A percentile compares a stretch with the other conserved stretches of the same genome.
Evolutionary conservation across 257 asterid species (phyloP).

Genomic region (Jaltomata sinuosa): DNA sequence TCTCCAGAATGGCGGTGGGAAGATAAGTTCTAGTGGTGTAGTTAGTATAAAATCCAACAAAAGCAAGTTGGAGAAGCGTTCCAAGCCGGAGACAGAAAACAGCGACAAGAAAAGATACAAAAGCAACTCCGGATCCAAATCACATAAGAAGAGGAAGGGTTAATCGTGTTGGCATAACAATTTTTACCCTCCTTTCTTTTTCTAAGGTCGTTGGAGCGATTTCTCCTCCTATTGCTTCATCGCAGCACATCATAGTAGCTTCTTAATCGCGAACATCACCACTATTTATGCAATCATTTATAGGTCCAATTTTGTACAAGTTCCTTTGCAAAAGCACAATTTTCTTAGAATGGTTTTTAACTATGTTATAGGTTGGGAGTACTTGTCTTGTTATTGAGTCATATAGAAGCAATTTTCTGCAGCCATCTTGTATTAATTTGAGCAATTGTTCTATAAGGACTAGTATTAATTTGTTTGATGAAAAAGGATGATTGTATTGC

Average conservation of each 20-base stretch:
- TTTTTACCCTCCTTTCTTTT: neutral
- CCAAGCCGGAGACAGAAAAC: constrained; percentile 19
- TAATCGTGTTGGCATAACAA: neutral
- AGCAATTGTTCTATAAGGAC: neutral
- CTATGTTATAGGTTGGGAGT: neutral
- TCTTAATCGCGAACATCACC: neutral
- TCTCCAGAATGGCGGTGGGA: constrained; percentile 44
- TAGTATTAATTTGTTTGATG: neutral
- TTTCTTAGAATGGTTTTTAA: neutral
- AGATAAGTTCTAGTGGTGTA: constrained; percentile 37
- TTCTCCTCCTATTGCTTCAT: neutral
- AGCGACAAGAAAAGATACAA: constrained; percentile 50
- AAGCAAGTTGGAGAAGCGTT: constrained; percentile 1
- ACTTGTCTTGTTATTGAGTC: neutral
- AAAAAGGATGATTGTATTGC: neutral
- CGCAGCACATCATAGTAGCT: neutral
- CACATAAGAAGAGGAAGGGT: constrained; percentile 54
- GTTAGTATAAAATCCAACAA: constrained; percentile 57
- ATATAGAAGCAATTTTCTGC: neutral
- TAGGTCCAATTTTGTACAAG: neutral
- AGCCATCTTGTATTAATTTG: neutral
- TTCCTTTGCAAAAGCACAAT: neutral
- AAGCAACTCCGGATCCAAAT: constrained; percentile 37
- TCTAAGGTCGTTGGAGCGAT: neutral
- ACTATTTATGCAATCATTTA: neutral